Base-by-base conservation (phyloP, 495 filamentous ascomycete genomes). In the Penicillium roqueforti region DNA sequence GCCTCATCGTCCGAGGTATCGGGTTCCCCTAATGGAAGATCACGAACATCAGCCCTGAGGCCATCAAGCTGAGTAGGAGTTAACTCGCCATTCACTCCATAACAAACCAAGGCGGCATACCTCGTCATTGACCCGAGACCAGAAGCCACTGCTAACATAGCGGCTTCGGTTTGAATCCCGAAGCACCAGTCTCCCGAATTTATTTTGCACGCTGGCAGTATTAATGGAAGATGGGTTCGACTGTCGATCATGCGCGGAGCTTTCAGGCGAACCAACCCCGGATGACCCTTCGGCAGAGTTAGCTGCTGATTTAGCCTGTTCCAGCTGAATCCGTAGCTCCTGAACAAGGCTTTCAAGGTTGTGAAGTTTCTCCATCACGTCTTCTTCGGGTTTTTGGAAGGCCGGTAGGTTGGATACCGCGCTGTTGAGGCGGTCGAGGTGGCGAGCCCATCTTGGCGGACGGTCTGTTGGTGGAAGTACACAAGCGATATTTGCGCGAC, bases 401-500 rank as follows among this genome's bases (percentile, higher is more conserved):
- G 53, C 46, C 28, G 37, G 29, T 28, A 31, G 29, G 16, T 44
- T 32, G 22, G 41, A 46, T 28, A 45, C 58, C 48, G 31, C 20
- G 20, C 22, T 13, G 38, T 29, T 42, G 36, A 34, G n/a, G 37
- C 62, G 63, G 40, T 70, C 59, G 22, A 78, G 65, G 39, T 75
- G 77, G n/a, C 76, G 74, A 28, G 76, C 72, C 79, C 80, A 81
- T 66, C 74, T 70, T 51, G 77, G 78, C 13, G 75, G 67, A 7
- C 69, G 73, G 53, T 77, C 70, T 13, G 54, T 58, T 3, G 71
- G 65, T 0, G 81, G 81, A 50, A 76, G 69, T 53, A 82, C 67
- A 58, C 83, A 86, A 5, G 74, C 68, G 51, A 84, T 80, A 57
- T 80, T 79, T 11, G 82, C 83, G 3, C 78, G 81, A 48, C 77